Evolutionary conservation across 805 yeast genomes (phyloP), one percentile per base, ranked within the genome.

Genomic region (Suhomyces emberorum): DNA sequence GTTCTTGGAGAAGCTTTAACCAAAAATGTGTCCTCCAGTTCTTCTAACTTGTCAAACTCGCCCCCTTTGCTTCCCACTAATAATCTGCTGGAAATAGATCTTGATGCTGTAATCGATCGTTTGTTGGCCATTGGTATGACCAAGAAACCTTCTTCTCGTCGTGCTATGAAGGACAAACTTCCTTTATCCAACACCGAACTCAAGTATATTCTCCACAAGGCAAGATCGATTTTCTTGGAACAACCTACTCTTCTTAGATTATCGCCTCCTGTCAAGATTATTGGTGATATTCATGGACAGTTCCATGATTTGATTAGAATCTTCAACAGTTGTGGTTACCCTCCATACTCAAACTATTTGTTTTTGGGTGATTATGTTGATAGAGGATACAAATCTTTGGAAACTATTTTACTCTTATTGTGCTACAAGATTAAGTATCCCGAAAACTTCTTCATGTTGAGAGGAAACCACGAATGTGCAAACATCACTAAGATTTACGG

Each of bases 231-330:
- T 12, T 79, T 82, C 37, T 51, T 81, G 55, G 66, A 61, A 7
- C 89, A 82, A 48, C 88, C 89, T 7, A 72, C 81, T 22, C 55
- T 82, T 35, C 63, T 82, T 41, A 77, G 79, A 46, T 60, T 82
- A 42, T 79, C 83, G 2, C 83, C 93, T 0, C 89, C 93, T 0
- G 91, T 84, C 3, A 85, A 85, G 55, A 76, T 85, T 40, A 91
- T 84, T 5, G 93, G 93, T 28, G 88, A 87, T 61, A 81, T 85
- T 37, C 93, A 85, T 59, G 95, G 82, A 3, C 82, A 76, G 47
- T 76, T 70, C 47, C 59, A 63, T 44, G 82, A 76, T 52, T 63
- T 76, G 44, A 53, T 75, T 26, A 55, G 82, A 35, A 74, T 76
- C 24, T 75, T 76, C 55, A 72, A 74, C 49, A 58, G 69, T n/a